These are phyloP conservation scores for Kurtzmaniella natalensis DNA, from an alignment of 1,139 yeast genomes.

Conservation along the genomic window DNA sequence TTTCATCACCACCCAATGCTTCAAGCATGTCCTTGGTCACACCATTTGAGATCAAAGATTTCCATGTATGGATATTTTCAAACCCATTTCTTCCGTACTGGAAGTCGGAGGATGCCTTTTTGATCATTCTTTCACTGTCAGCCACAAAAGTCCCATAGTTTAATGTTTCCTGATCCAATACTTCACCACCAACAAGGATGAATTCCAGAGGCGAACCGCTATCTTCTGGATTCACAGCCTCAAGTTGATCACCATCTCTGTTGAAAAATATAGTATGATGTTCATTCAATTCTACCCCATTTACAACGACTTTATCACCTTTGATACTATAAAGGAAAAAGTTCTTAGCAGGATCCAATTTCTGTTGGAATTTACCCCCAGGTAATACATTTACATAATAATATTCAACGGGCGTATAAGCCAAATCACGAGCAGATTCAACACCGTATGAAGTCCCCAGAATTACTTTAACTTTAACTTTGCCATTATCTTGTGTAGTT, in stretches of 20 bases:
- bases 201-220: constrained; percentile 45
- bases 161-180: constrained; percentile 69
- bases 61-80: constrained; percentile 67
- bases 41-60: constrained; percentile 60
- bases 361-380: constrained; percentile 64
- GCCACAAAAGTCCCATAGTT: constrained; percentile 93
- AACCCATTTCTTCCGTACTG: constrained; percentile 69
- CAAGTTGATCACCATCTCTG: constrained; percentile 56
- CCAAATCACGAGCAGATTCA: constrained; percentile 71
- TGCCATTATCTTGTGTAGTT: constrained; percentile 62
- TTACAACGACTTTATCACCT: constrained; percentile 52
- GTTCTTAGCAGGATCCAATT: constrained; percentile 60
- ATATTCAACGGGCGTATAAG: constrained; percentile 80
- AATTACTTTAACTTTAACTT: constrained; percentile 66
- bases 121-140: constrained; percentile 55
- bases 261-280: constrained; percentile 61
- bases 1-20: constrained; percentile 31
- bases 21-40: constrained; percentile 46
- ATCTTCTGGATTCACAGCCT: constrained; percentile 36
- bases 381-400: constrained; percentile 65
- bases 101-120: constrained; percentile 67
- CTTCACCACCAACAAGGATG: constrained; percentile 73
- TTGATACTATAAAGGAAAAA: constrained; percentile 66
- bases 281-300: constrained; percentile 40
- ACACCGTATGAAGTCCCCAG: constrained; percentile 77